Evolutionary conservation across 78 protist genomes (phyloP).

Genomic region (Dictyostelium firmibasis): DNA sequence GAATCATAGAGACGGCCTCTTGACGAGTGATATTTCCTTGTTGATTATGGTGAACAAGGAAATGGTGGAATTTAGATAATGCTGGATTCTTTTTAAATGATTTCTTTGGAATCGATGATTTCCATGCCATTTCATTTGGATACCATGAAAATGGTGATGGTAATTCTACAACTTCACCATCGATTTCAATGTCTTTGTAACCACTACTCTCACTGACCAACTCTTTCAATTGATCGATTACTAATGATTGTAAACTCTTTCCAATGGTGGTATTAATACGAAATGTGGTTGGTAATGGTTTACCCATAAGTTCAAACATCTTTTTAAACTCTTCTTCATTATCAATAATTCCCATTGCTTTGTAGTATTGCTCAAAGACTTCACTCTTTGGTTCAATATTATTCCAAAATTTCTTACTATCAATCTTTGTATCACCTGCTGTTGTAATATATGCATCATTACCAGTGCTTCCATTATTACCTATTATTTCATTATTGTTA

Average conservation of each 20-base stretch:
- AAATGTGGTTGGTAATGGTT: slow-evolving; percentile 81
- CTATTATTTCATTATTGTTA: not conserved
- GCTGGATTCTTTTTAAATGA: slow-evolving; percentile 51
- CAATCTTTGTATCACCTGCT: not conserved
- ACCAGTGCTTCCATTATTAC: not conserved
- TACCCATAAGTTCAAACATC: slow-evolving; percentile 37
- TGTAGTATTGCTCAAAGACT: not conserved
- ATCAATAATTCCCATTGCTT: not conserved
- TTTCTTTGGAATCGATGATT: slow-evolving; percentile 24
- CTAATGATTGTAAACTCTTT: not conserved
- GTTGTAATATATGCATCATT: not conserved
- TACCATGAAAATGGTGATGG: slow-evolving; percentile 67
- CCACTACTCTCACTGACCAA: not conserved
- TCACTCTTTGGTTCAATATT: slow-evolving; percentile 10
- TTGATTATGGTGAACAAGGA: slow-evolving; percentile 66
- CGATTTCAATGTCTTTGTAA: slow-evolving; percentile 14
- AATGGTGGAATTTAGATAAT: slow-evolving; percentile 44
- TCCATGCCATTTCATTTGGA: slow-evolving; percentile 81
- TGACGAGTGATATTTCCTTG: slow-evolving; percentile 84
- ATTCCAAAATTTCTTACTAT: slow-evolving; percentile 6
- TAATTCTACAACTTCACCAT: slow-evolving; percentile 3
- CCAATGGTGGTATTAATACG: slow-evolving; percentile 58
- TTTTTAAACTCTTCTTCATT: slow-evolving; percentile 56
- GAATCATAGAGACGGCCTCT: slow-evolving; percentile 87
- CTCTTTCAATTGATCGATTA: slow-evolving; percentile 5